These are phyloP conservation scores for Fusarium neocosmosporiellum DNA, from an alignment of 2,329 filamentous ascomycete genomes.

Conservation along the genomic window DNA sequence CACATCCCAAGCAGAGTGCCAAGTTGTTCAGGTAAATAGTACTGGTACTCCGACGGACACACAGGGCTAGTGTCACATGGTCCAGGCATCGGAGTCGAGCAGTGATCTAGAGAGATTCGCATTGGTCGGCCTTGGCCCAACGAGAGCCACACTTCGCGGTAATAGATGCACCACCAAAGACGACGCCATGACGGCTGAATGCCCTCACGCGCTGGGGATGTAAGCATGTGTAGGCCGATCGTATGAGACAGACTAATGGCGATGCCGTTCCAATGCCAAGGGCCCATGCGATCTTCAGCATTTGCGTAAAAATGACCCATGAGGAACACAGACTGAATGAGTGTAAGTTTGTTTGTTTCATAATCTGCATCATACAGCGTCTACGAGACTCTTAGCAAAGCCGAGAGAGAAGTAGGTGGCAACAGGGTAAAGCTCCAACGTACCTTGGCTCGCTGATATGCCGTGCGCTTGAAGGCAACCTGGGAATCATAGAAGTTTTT, in stretches of 20 bases:
- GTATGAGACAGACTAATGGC: constrained; percentile 56
- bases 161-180: constrained; percentile 32
- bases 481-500: not conserved
- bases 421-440: not conserved
- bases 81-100: not conserved
- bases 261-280: constrained; percentile 60
- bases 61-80: not conserved
- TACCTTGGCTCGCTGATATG: constrained; percentile 27
- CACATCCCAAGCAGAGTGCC: not conserved
- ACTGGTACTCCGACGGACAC: not conserved
- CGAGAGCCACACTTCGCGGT: constrained; percentile 25
- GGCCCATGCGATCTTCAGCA: constrained; percentile 53
- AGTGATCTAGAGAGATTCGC: constrained; percentile 21
- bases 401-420: no score
- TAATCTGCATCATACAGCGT: constrained; percentile 47
- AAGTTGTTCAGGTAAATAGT: not conserved
- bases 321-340: constrained; percentile 56
- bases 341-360: constrained; percentile 51
- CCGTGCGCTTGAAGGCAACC: constrained; percentile 19
- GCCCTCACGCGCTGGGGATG: not conserved
- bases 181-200: constrained; percentile 17
- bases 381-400: not conserved
- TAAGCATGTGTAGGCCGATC: constrained; percentile 51
- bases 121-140: constrained; percentile 26
- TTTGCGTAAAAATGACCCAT: constrained; percentile 57